Evolutionary conservation across 306 rosid genomes (phyloP), one percentile per base, ranked within the genome.

Genomic region (Glycine tomentella): DNA sequence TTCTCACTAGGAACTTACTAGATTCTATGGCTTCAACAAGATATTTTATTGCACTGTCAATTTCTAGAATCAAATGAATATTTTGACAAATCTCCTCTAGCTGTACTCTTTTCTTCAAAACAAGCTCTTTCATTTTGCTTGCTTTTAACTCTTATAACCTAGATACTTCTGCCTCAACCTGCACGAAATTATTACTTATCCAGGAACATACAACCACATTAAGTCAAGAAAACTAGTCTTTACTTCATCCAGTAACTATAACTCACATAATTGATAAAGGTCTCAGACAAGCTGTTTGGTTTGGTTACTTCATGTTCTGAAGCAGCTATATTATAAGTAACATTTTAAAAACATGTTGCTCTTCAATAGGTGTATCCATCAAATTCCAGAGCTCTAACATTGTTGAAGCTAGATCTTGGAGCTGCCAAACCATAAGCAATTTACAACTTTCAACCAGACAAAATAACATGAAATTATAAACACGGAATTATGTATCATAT

Each of bases 91-190:
- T 88, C 89, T 95, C 99, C 75, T 93, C 99, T 68, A 95, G 91
- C 84, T 95, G 97, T 17, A 87, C 81, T 82, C 93, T 93, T 87
- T 92, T 95, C 88, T 88, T 95, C 69, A 88, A 80, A 75, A 95
- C 98, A 77, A 95, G 98, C 88, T 95, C 98, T 87, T 95, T 93
- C 98, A 95, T 88, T 90, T 94, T 95, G 90, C 98, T 95, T 80
- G 97, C 76, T 82, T 95, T 95, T 69, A 95, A 80, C 80, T 88
- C 93, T 81, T 95, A 96, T 81, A 95, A 80, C 69, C 97, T 88
- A 55, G 90, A 90, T 44, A 95, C 98, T 86, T 95, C 99, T 68
- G 87, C 89, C 87, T 93, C 97, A 84, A 92, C 97, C 98, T 95
- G 88, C 85, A 72, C 7, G 16, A 77, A 51, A 72, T 44, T 61